A percentile compares a stretch with the other conserved stretches of the same genome.
phyloP scores from a whole-genome alignment of 768 basidiomycete species.

The Chalciporus chontae region DNA sequence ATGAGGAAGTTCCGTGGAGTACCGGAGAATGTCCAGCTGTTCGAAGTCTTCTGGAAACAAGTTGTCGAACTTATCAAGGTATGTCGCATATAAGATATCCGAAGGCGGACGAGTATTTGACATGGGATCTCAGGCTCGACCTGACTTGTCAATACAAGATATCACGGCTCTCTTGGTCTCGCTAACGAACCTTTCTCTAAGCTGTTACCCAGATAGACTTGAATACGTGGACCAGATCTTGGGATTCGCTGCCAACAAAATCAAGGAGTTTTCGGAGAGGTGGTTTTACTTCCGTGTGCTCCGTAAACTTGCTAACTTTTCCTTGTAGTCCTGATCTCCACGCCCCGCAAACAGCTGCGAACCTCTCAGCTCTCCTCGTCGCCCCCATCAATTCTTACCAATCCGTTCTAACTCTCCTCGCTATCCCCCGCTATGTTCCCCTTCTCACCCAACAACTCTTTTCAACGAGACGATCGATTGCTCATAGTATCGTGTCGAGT shows the following conservation, averaged over 20 bases:
- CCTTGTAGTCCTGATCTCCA: slow-evolving; percentile 77
- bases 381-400: slow-evolving; percentile 96
- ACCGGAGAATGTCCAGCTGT: slow-evolving; percentile 90
- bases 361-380: slow-evolving; percentile 88
- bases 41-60: slow-evolving; percentile 99
- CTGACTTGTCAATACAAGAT: slow-evolving; percentile 96
- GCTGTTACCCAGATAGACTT: slow-evolving; percentile 94
- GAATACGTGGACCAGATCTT: slow-evolving; percentile 98
- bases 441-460: slow-evolving; percentile 85
- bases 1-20: slow-evolving; percentile 90
- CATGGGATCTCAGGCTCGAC: slow-evolving; percentile 66
- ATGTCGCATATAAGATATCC: slow-evolving; percentile 16
- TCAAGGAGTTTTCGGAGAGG: slow-evolving; percentile 82
- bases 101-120: background rate
- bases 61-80: slow-evolving; percentile 98
- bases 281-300: slow-evolving; percentile 25
- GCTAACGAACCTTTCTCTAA: slow-evolving; percentile 88
- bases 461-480: slow-evolving; percentile 85
- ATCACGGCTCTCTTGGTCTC: slow-evolving; percentile 96
- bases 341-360: slow-evolving; percentile 78
- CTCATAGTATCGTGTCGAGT: slow-evolving; percentile 90
- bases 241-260: slow-evolving; percentile 82
- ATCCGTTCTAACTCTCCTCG: slow-evolving; percentile 95
- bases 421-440: slow-evolving; percentile 84
- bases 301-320: background rate